A percentile compares a stretch with the other conserved stretches of the same genome.
phyloP scores from a whole-genome alignment of 2,329 filamentous ascomycete species.

The Botryotinia narcissicola region DNA sequence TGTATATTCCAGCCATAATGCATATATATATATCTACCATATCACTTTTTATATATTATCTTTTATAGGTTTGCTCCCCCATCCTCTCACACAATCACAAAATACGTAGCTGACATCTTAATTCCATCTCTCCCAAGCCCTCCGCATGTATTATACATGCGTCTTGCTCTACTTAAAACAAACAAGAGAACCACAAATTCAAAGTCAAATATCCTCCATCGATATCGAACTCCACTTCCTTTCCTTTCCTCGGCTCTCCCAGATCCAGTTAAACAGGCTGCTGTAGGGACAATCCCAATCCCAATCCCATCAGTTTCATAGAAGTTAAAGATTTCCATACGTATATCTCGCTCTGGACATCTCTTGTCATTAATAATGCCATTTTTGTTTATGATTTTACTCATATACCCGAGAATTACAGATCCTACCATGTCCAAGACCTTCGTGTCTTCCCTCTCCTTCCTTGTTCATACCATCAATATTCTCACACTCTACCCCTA shows the following conservation, averaged over 20 bases:
- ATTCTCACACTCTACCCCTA: not conserved
- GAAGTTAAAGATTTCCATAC: not conserved
- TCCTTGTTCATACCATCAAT: not conserved
- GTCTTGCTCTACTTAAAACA: not conserved
- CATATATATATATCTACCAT: too few species aligned
- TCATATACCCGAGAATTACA: not conserved
- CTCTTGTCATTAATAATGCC: not conserved
- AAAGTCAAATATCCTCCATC: not conserved
- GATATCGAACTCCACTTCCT: not conserved
- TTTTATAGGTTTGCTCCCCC: not conserved
- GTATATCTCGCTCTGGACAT: not conserved
- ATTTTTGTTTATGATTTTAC: not conserved
- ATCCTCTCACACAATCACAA: not conserved
- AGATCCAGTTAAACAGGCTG: not conserved
- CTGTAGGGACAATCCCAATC: not conserved
- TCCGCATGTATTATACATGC: not conserved
- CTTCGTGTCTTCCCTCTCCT: not conserved
- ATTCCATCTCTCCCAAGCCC: not conserved
- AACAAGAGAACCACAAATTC: not conserved
- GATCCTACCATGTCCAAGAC: not conserved
- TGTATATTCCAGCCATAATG: too few species aligned
- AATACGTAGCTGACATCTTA: fast-evolving
- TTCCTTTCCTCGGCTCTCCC: too few species aligned
- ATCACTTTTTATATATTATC: too few species aligned
- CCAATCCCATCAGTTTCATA: not conserved